Percentiles rank a stretch among this genome's conserved stretches.
phyloP scores from a whole-genome alignment of 441 rosid species.

The Pelargonium myrrhifolium region DNA sequence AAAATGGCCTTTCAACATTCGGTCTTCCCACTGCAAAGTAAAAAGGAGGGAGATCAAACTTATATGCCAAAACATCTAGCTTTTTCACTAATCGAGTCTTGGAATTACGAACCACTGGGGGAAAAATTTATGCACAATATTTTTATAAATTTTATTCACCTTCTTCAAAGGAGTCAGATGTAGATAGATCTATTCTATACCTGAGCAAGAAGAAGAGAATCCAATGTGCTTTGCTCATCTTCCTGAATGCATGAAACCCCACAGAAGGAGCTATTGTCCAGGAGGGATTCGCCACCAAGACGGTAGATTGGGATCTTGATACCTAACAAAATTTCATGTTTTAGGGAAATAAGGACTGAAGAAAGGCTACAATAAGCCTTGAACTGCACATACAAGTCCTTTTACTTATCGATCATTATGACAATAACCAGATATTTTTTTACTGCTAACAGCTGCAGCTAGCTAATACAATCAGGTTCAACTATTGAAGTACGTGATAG shows the following conservation, averaged over 20 bases:
- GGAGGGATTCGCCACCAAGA: slow-evolving; percentile 24
- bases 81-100: background rate
- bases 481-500: background rate
- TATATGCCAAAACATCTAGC: background rate
- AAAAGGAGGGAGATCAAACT: slow-evolving; percentile 6
- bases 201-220: slow-evolving; percentile 35
- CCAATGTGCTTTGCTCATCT: slow-evolving; percentile 35
- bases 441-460: background rate
- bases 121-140: background rate
- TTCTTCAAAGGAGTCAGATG: background rate
- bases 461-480: slow-evolving; percentile 1
- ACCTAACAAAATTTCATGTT: slow-evolving; percentile 22
- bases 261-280: slow-evolving; percentile 15
- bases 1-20: slow-evolving; percentile 31
- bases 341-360: background rate
- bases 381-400: background rate
- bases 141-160: background rate
- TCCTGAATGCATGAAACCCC: slow-evolving; percentile 12
- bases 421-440: background rate
- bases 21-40: slow-evolving; percentile 41
- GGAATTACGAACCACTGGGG: background rate
- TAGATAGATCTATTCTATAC: slow-evolving; percentile 14
- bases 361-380: slow-evolving; percentile 4
- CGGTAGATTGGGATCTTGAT: slow-evolving; percentile 25
- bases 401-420: background rate